Evolutionary conservation across 2,329 filamentous ascomycete species (phyloP).

Genomic region (Diaporthe helianthi): DNA sequence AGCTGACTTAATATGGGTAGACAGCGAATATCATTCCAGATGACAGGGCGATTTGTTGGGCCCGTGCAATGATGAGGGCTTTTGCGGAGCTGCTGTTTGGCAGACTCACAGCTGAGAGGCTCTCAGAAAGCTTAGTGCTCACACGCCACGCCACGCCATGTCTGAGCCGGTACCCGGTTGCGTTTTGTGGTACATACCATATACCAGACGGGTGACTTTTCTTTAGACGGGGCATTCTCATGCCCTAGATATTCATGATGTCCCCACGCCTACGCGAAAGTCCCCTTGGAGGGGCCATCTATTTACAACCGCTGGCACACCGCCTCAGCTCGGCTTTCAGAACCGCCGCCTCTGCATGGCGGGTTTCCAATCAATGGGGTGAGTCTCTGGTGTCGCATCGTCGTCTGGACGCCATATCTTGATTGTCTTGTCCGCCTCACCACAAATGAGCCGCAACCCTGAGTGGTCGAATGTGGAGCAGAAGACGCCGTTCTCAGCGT

Average conservation of each 20-base stretch:
- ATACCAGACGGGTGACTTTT: background rate
- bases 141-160: background rate
- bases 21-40: background rate
- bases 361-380: slow-evolving; percentile 92
- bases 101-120: background rate
- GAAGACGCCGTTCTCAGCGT: slow-evolving; percentile 95
- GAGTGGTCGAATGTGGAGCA: slow-evolving; percentile 91
- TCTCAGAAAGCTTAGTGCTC: background rate
- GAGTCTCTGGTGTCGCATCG: slow-evolving; percentile 85
- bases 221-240: background rate
- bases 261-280: background rate
- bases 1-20: background rate
- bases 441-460: slow-evolving; percentile 87
- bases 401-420: slow-evolving; percentile 98
- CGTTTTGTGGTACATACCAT: no score
- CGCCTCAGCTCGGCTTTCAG: slow-evolving; percentile 45
- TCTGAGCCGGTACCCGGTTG: background rate
- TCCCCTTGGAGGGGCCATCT: background rate
- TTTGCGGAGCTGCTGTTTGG: background rate
- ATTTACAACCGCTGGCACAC: background rate
- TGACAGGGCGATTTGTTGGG: background rate
- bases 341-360: slow-evolving; percentile 79
- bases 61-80: background rate
- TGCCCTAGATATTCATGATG: background rate
- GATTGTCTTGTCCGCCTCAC: slow-evolving; percentile 97